Evolutionary conservation across 164 flowering plant genomes (phyloP).

Genomic region (Umbilicus rupestris): DNA sequence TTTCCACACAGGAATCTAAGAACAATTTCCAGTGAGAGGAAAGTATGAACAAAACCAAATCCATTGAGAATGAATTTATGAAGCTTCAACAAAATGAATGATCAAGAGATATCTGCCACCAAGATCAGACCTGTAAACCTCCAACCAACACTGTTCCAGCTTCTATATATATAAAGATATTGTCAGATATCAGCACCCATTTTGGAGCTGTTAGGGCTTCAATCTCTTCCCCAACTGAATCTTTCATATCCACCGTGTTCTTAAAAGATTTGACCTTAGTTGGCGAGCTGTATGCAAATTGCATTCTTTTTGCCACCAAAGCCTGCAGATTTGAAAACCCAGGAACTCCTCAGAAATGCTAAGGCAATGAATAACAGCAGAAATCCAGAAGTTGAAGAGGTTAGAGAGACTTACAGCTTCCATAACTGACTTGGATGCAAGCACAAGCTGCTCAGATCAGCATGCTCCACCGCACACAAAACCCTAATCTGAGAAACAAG

Average conservation of each 20-base stretch:
- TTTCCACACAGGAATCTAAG: no score
- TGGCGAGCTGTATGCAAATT: slow-evolving; percentile 62
- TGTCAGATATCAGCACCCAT: no score
- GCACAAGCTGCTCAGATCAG: slow-evolving; percentile 58
- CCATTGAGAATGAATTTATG: no score
- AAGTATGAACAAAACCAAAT: no score
- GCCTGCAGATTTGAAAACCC: slow-evolving; percentile 31
- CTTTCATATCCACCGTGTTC: slow-evolving; percentile 16
- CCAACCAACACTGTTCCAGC: not conserved
- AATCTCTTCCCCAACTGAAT: slow-evolving; percentile 17
- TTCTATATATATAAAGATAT: not conserved
- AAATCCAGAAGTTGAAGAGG: not conserved
- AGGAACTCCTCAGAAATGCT: not conserved
- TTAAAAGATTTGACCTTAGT: slow-evolving; percentile 25
- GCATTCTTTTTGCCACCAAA: slow-evolving; percentile 39
- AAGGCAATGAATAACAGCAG: not conserved
- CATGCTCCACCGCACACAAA: slow-evolving; percentile 60
- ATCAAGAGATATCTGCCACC: no score
- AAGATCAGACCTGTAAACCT: not conserved
- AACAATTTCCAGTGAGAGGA: no score
- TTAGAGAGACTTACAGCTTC: slow-evolving; percentile 52
- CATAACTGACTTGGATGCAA: slow-evolving; percentile 47
- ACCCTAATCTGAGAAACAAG: slow-evolving; percentile 39
- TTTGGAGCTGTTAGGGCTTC: slow-evolving; percentile 57
- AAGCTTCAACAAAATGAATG: no score